Conservation (phyloP, 176 grass and related monocot species). For the Oryza nivara region DNA sequence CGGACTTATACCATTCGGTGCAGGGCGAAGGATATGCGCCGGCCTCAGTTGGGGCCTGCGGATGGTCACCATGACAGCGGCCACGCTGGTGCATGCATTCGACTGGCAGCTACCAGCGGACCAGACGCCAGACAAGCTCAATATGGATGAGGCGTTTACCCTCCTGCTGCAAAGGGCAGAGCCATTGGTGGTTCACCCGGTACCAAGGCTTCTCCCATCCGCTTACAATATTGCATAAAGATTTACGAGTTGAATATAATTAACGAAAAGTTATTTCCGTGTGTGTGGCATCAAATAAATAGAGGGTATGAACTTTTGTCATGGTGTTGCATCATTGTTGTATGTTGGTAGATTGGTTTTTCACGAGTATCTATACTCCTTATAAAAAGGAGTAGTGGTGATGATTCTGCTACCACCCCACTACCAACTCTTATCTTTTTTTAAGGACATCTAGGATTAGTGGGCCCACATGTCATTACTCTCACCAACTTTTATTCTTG, state of each 20-base stretch:
- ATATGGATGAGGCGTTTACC: conserved; percentile 66
- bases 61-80: conserved; percentile 63
- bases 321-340: too few species aligned
- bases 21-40: conserved; percentile 52
- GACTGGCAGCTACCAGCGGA: conserved; percentile 41
- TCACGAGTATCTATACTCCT: too few species aligned
- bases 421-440: too few species aligned
- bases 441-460: too few species aligned
- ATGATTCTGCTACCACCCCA: too few species aligned
- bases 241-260: neutral
- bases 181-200: conserved; percentile 37
- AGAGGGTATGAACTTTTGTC: too few species aligned
- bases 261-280: neutral
- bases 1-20: conserved; percentile 62
- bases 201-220: conserved; percentile 28
- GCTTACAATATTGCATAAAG: conserved; percentile 35
- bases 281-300: neutral
- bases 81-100: conserved; percentile 54
- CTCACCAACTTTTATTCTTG: too few species aligned
- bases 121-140: conserved; percentile 33
- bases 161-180: conserved; percentile 48
- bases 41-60: conserved; percentile 57
- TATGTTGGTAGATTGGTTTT: too few species aligned
- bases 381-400: too few species aligned
- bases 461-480: too few species aligned